Evolutionary conservation across 192 early-diverging fungal genomes (phyloP).

Genomic region (Linnemannia elongata): DNA sequence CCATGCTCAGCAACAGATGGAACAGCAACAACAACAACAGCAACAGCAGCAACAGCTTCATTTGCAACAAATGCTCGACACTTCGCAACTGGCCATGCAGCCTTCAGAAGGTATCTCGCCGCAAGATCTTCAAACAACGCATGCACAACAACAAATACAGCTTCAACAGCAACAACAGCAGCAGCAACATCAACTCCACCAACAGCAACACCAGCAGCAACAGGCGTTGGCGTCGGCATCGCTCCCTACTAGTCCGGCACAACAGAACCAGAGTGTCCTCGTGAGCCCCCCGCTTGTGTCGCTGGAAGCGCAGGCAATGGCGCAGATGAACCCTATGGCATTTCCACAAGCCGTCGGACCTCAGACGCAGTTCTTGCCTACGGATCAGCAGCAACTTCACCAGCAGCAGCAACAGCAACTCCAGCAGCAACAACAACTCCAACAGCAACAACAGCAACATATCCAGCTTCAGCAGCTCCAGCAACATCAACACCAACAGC

Average conservation of each 20-base stretch:
- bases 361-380: constrained; percentile 17
- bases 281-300: constrained; percentile 14
- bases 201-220: constrained; percentile 20
- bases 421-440: background rate
- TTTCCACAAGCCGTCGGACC: constrained; percentile 28
- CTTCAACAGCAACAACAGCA: constrained; percentile 16
- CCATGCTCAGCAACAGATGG: constrained; percentile 29
- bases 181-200: constrained; percentile 17
- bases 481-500: constrained; percentile 24
- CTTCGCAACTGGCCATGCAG: constrained; percentile 19
- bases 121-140: constrained; percentile 22
- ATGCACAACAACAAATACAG: constrained; percentile 13
- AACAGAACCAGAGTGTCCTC: constrained; percentile 22
- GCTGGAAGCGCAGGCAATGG: constrained; percentile 21
- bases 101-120: constrained; percentile 25
- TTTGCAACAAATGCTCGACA: constrained; percentile 22
- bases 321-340: constrained; percentile 21
- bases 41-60: constrained; percentile 36
- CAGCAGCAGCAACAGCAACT: constrained; percentile 4
- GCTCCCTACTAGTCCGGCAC: constrained; percentile 12
- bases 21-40: constrained; percentile 18
- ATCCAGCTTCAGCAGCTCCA: constrained; percentile 14
- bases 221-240: constrained; percentile 13
- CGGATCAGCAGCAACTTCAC: constrained; percentile 19
- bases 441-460: constrained; percentile 20